These are phyloP conservation scores for Bolboschoenus planiculmis DNA, from an alignment of 176 grass and related monocot species.

Conservation along the genomic window DNA sequence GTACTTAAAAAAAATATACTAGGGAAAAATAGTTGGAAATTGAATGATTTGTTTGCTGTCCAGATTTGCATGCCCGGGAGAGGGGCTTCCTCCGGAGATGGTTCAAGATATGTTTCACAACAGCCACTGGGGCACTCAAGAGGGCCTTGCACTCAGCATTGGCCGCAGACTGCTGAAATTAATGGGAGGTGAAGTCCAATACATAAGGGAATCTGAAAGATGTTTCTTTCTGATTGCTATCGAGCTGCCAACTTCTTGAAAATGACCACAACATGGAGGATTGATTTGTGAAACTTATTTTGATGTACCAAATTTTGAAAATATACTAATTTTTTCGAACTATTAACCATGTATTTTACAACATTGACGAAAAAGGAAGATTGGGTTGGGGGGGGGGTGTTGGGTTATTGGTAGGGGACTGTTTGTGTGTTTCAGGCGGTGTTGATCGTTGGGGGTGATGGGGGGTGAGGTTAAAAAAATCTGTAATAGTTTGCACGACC, in stretches of 20 bases:
- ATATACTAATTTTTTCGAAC: neutral
- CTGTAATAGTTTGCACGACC: neutral
- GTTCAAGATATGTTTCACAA: slow-evolving; percentile 97
- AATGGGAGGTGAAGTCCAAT: slow-evolving; percentile 93
- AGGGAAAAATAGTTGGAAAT: neutral
- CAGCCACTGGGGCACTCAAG: slow-evolving; percentile 60
- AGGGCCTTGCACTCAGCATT: slow-evolving; percentile 72
- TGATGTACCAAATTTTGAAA: slow-evolving; percentile 4
- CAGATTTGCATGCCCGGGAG: slow-evolving; percentile 86
- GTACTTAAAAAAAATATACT: slow-evolving; percentile 13
- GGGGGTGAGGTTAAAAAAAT: neutral
- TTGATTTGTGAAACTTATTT: neutral
- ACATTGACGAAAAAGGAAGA: neutral
- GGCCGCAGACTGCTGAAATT: slow-evolving; percentile 82
- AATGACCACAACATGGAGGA: slow-evolving; percentile 37
- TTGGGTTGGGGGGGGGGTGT: neutral
- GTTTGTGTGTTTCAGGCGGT: neutral
- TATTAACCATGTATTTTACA: neutral
- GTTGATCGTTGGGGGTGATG: neutral
- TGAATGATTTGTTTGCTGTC: slow-evolving; percentile 8
- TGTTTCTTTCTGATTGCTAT: slow-evolving; percentile 75
- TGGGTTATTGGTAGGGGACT: too few species aligned
- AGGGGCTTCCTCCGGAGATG: slow-evolving; percentile 73
- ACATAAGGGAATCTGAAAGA: slow-evolving; percentile 83
- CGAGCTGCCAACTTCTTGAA: slow-evolving; percentile 51